Base-by-base conservation (phyloP, 2,329 filamentous ascomycete genomes). In the Diaporthe vaccinii region DNA sequence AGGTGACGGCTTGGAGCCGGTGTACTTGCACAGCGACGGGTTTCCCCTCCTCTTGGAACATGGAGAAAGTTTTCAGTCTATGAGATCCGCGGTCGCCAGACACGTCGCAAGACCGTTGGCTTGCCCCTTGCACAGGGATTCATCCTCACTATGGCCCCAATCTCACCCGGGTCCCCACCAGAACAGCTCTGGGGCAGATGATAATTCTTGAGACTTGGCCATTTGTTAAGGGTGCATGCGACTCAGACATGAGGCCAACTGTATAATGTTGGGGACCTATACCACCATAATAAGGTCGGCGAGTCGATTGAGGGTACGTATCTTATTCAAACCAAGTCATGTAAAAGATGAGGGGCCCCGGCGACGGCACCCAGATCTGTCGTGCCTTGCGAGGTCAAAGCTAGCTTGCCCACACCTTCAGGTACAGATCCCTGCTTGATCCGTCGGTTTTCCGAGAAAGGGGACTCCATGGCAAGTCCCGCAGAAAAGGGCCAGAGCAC, bases 311-410 rank as follows among this genome's bases (percentile, higher is more conserved):
- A 25, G 20, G 31, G 12, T 51, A 10, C 3, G 12, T 51, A 10
- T 7, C 14, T 36, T n/a, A 51, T 36, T 36, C 62, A n/a, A 44
- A 22, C 44, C 62, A 67, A 67, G 62, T 44, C 62, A 67, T 51
- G 62, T 51, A 68, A 36, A 34, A 68, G 34, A 28, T 53, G 65
- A 39, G 31, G 46, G 46, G 46, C 46, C 5, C 22, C 65, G 65
- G 65, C 65, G 34, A 53, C 46, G 34, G 65, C 15, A 41, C 25
- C 65, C 49, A 68, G 65, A 68, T 68, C 65, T 68, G 65, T 68
- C 65, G 65, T 68, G 65, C 65, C 65, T 68, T 53, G 65, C 65
- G 46, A 68, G 46, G 31, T 68, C 46, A 68, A 25, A 28, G 46
- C 46, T 53, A 28, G 39, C 8, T 12, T 25, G 17, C 39, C 65